These are phyloP conservation scores for Zoysia japonica DNA, from an alignment of 176 grass and related monocot species.

Conservation along the genomic window DNA sequence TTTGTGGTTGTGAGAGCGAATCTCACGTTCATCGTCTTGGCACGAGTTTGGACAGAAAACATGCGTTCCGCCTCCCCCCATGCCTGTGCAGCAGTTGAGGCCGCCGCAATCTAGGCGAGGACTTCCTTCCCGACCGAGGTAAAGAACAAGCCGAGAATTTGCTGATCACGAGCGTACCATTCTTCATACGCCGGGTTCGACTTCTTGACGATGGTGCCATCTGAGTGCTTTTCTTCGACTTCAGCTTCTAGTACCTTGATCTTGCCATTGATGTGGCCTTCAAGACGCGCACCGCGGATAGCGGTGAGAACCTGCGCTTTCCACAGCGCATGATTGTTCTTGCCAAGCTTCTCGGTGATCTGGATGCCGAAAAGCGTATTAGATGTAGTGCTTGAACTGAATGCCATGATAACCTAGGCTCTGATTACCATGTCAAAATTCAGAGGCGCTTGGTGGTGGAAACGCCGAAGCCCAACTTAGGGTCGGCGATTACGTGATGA, in stretches of 20 bases:
- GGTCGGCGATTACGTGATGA: too few relatives aligned
- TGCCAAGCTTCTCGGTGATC: not conserved
- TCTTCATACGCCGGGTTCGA: not conserved
- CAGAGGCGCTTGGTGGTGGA: too few relatives aligned
- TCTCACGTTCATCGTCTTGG: accelerated
- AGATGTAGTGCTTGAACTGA: not conserved
- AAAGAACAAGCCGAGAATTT: not conserved
- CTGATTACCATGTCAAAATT: too few relatives aligned
- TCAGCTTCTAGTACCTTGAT: not conserved
- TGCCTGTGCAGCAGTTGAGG: not conserved
- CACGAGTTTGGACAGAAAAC: not conserved
- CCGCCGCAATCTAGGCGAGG: accelerated
- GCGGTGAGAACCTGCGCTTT: not conserved
- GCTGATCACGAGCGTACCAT: not conserved
- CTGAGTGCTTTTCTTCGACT: not conserved
- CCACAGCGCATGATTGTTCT: not conserved
- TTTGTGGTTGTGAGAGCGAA: not conserved
- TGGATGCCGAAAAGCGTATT: not conserved
- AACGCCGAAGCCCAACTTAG: too few relatives aligned
- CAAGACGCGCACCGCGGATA: not conserved
- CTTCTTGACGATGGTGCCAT: not conserved
- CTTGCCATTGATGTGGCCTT: not conserved
- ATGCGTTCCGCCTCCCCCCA: not conserved
- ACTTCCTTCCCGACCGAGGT: not conserved
- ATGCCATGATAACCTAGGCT: not conserved